Evolutionary conservation across 192 early-diverging fungal species (phyloP).

Genomic region (Jimgerdemannia flammicorona): DNA sequence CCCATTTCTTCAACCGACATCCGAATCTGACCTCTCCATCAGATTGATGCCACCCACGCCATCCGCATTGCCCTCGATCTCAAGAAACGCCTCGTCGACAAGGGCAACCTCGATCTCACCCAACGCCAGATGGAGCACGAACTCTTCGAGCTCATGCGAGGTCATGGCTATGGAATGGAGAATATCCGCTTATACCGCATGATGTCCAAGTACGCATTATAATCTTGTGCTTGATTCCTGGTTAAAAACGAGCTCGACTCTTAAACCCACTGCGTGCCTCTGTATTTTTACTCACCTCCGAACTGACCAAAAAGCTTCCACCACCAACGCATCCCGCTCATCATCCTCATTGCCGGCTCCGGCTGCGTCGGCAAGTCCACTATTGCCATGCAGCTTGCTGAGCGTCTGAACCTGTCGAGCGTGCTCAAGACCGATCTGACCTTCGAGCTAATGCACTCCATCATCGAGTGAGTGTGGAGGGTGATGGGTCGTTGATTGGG

Average conservation of each 20-base stretch:
- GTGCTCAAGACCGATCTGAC: slow-evolving; percentile 22
- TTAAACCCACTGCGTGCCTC: too few species aligned
- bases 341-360: slow-evolving; percentile 20
- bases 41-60: slow-evolving; percentile 15
- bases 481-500: neutral
- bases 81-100: slow-evolving; percentile 20
- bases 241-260: too few species aligned
- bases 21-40: neutral
- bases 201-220: slow-evolving; percentile 12
- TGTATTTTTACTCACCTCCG: neutral
- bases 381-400: slow-evolving; percentile 21
- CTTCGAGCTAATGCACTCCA: slow-evolving; percentile 24
- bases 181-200: slow-evolving; percentile 16
- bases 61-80: slow-evolving; percentile 25
- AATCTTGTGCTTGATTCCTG: neutral
- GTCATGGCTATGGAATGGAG: slow-evolving; percentile 13
- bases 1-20: too few species aligned
- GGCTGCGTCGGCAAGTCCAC: slow-evolving; percentile 14
- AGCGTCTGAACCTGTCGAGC: slow-evolving; percentile 20
- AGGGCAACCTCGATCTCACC: slow-evolving; percentile 8
- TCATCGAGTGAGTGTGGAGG: slow-evolving; percentile 15
- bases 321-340: slow-evolving; percentile 24
- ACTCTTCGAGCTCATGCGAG: slow-evolving; percentile 16
- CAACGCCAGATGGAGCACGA: slow-evolving; percentile 14
- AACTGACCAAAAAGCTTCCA: slow-evolving; percentile 9